phyloP scores from a whole-genome alignment of 2,329 filamentous ascomycete genomes.

The Teratosphaeria pseudoeucalypti region DNA sequence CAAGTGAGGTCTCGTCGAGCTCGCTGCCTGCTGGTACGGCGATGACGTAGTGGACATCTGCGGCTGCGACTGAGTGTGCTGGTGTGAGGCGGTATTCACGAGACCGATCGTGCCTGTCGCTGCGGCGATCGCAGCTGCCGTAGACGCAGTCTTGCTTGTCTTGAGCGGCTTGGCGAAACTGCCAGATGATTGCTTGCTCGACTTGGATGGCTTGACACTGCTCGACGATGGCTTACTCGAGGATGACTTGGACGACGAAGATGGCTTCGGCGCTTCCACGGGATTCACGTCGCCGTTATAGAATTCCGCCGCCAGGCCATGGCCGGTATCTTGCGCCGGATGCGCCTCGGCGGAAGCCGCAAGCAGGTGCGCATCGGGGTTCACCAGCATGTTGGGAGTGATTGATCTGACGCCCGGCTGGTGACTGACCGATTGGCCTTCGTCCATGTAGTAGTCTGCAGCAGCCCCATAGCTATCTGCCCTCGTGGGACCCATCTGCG shows the following conservation, averaged over 20 bases:
- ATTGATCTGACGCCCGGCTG: constrained; percentile 51
- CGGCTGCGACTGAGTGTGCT: not conserved
- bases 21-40: not conserved
- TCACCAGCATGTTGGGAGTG: constrained; percentile 42
- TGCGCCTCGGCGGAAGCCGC: constrained; percentile 40
- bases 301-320: constrained; percentile 49
- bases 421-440: constrained; percentile 47
- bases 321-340: constrained; percentile 50
- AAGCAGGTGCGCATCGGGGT: constrained; percentile 44
- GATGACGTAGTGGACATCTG: not conserved
- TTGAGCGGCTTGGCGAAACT: constrained; percentile 9
- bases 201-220: constrained; percentile 1
- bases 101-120: not conserved
- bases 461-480: constrained; percentile 42
- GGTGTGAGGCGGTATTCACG: not conserved
- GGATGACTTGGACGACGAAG: constrained; percentile 8
- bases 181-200: constrained; percentile 1
- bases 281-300: constrained; percentile 29
- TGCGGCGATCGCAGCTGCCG: constrained; percentile 1
- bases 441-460: constrained; percentile 52
- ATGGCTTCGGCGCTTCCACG: constrained; percentile 4
- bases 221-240: not conserved
- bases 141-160: constrained; percentile 5
- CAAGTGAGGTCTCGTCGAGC: not conserved
- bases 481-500: constrained; percentile 34